Conservation (phyloP, 331 rosid species). For the Rosa hybrid region DNA sequence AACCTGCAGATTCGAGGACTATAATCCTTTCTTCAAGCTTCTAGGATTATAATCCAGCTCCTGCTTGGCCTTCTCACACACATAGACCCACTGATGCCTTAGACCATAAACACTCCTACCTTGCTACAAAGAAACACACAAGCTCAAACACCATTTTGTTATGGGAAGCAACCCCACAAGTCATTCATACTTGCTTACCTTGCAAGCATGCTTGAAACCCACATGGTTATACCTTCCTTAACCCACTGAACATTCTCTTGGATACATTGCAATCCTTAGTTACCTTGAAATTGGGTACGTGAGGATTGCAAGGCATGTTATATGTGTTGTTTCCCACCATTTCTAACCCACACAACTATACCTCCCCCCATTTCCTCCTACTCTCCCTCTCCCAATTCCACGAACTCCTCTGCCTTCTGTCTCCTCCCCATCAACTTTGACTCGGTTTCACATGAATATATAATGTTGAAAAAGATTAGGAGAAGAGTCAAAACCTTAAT, state of each 20-base stretch:
- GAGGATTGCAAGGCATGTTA: conserved; percentile 13
- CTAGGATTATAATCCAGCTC: too few species aligned
- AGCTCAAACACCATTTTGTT: too few species aligned
- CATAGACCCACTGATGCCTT: too few species aligned
- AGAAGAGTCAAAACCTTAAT: conserved; percentile 37
- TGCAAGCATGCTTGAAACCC: conserved; percentile 7
- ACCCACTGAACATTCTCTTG: conserved; percentile 1
- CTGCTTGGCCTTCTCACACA: too few species aligned
- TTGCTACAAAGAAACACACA: too few species aligned
- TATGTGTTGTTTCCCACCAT: conserved; percentile 13
- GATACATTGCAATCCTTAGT: conserved; percentile 7
- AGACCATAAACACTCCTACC: too few species aligned
- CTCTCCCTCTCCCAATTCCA: conserved; percentile 25
- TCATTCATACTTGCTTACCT: neutral
- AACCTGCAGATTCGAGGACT: too few species aligned
- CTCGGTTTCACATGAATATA: neutral
- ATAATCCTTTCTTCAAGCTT: too few species aligned
- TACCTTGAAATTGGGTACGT: neutral
- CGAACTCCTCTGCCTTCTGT: neutral
- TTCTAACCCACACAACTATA: neutral
- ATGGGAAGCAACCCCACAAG: neutral
- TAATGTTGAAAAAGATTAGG: conserved; percentile 44
- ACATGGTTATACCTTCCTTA: neutral
- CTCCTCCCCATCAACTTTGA: neutral
- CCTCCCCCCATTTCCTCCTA: conserved; percentile 18